Base-by-base conservation (phyloP, 352 stramenopile genomes). In the Halophytophthora batemanensis region DNA sequence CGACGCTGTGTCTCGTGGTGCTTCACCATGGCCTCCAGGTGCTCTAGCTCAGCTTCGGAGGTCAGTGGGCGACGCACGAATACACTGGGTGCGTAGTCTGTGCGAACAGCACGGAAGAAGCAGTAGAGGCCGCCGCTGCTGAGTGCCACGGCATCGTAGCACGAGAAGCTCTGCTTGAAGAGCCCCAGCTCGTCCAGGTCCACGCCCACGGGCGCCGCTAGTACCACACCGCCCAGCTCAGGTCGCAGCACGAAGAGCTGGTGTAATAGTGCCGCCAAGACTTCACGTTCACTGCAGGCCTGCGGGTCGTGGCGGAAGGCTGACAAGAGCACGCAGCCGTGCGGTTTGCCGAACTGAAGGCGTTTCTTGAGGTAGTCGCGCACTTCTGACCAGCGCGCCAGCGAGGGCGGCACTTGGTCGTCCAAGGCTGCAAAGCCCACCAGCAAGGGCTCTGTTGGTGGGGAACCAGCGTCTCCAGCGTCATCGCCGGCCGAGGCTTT, bases 371-470 rank as follows among this genome's bases (percentile, higher is more conserved):
- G 53, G 45, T 90, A 90, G 36, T 85, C 74, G 39, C 64, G 77
- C 12, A 81, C 77, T 57, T 90, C 77, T 0, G 71, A 48, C 74
- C 71, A 86, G 12, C 61, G 68, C 15, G 61, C 58, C 13, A 90
- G 49, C 10, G 53, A 55, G 7, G 64, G 49, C 0, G 80, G 71
- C 3, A 87, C 42, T 18, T 77, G 66, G 45, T 87, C 71, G 34
- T 88, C 77, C 21, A 90, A 84, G 12, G 72, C 74, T 12, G 77
- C 71, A 31, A 90, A 90, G 11, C 64, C 80, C 2, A 80, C 59
- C 8, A 72, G 22, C 29, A 51, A 69, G n/a, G 17, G 23, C 35
- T 19, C 22, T 14, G 17, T 22, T 33, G 17, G 48, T 19, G 4
- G 17, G 13, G 19, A 68, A 62, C 15, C 15, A 38, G 19, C 6